These are phyloP conservation scores for Caryopteris hybrid DNA, from an alignment of 305 asterid genomes.

Conservation along the genomic window DNA sequence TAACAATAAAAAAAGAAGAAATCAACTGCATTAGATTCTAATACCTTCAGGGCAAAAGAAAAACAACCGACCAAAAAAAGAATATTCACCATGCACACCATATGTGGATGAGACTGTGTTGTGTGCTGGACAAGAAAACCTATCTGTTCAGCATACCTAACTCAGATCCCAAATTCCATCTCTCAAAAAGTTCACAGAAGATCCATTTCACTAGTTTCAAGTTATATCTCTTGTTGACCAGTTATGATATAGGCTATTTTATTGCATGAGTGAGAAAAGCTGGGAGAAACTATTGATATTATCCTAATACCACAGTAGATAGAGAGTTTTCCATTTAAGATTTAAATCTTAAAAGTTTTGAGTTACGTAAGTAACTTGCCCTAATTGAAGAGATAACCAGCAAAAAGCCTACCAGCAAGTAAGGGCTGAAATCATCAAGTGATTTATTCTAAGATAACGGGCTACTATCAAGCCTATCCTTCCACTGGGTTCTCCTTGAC, in stretches of 20 bases:
- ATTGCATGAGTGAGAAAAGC: background rate
- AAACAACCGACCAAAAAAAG: background rate
- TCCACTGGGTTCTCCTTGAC: background rate
- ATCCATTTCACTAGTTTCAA: background rate
- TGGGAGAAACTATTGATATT: background rate
- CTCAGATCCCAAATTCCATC: background rate
- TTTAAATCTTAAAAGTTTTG: background rate
- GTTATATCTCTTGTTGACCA: background rate
- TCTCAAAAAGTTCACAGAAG: background rate
- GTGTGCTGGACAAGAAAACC: background rate
- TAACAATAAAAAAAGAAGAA: background rate
- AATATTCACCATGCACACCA: background rate
- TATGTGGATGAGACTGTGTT: background rate
- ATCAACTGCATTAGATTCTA: background rate
- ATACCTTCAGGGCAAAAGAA: background rate
- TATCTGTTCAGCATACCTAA: background rate
- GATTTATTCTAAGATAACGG: background rate
- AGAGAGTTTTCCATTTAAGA: background rate
- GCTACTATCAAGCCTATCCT: background rate
- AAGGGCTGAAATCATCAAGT: background rate
- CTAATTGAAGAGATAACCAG: background rate
- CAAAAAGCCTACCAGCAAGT: background rate
- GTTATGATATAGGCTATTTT: background rate
- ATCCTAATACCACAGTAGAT: background rate
- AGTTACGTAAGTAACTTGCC: background rate